Evolutionary conservation across 2,329 filamentous ascomycete species (phyloP).

Genomic region (Cladosporium oxysporum): DNA sequence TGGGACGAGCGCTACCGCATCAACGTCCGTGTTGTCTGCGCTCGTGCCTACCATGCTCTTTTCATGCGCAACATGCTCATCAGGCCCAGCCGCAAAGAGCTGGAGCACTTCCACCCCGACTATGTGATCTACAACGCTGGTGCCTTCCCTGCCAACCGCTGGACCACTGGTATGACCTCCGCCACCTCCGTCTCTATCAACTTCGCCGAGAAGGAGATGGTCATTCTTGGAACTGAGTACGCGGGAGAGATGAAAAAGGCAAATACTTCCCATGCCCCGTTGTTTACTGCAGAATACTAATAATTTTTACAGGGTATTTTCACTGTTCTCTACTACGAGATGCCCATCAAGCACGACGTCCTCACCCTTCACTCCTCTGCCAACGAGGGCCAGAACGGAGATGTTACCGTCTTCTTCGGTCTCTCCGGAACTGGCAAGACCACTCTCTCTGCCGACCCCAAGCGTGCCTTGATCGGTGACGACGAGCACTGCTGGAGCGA

Average conservation of each 20-base stretch:
- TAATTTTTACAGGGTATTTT: constrained; percentile 68
- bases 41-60: constrained; percentile 97
- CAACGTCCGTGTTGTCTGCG: constrained; percentile 95
- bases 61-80: constrained; percentile 99
- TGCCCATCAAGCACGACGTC: constrained; percentile 99
- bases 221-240: constrained; percentile 98
- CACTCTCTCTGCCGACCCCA: constrained; percentile 93
- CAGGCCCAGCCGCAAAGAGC: constrained; percentile 84
- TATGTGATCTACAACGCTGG: constrained; percentile 99
- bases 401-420: constrained; percentile 99
- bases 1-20: constrained; percentile 99
- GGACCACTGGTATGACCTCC: constrained; percentile 97
- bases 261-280: too few species aligned
- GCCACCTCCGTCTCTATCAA: constrained; percentile 98
- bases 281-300: constrained; percentile 9
- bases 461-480: constrained; percentile 93
- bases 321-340: constrained; percentile 99
- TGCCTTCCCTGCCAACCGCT: constrained; percentile 97
- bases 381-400: constrained; percentile 87
- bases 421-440: constrained; percentile 99
- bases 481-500: constrained; percentile 99
- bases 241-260: constrained; percentile 60
- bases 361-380: constrained; percentile 97
- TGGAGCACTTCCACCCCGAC: constrained; percentile 97
- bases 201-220: constrained; percentile 99